These are phyloP conservation scores for Boletus fagicola DNA, from an alignment of 768 basidiomycete genomes.

Conservation along the genomic window DNA sequence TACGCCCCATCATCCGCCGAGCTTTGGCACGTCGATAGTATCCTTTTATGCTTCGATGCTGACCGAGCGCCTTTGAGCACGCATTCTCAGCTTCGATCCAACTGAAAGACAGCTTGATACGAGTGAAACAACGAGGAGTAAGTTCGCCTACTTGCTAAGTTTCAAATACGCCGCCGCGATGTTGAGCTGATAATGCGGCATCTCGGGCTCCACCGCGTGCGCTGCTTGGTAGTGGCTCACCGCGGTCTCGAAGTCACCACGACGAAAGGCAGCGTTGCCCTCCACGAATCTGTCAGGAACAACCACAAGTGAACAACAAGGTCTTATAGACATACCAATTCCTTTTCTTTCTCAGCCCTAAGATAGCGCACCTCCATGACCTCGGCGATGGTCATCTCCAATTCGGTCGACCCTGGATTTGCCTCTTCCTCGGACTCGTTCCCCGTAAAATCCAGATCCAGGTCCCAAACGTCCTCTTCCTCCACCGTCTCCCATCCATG, in stretches of 20 bases:
- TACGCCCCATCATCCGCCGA: slow-evolving; percentile 54
- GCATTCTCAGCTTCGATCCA: slow-evolving; percentile 73
- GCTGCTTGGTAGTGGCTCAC: slow-evolving; percentile 60
- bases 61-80: slow-evolving; percentile 60
- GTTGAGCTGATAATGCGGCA: slow-evolving; percentile 76
- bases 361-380: slow-evolving; percentile 74
- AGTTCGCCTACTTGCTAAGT: slow-evolving; percentile 54
- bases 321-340: slow-evolving; percentile 44
- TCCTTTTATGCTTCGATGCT: slow-evolving; percentile 68
- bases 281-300: slow-evolving; percentile 28
- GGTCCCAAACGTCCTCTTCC: slow-evolving; percentile 76
- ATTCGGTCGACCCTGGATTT: slow-evolving; percentile 34
- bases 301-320: not conserved
- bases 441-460: slow-evolving; percentile 63
- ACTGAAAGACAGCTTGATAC: slow-evolving; percentile 37
- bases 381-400: slow-evolving; percentile 64
- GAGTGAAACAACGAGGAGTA: slow-evolving; percentile 5
- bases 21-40: slow-evolving; percentile 70
- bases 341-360: slow-evolving; percentile 69
- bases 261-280: slow-evolving; percentile 71
- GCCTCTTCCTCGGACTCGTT: slow-evolving; percentile 50
- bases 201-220: slow-evolving; percentile 62
- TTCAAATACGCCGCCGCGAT: slow-evolving; percentile 75
- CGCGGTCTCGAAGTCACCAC: slow-evolving; percentile 55
- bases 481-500: slow-evolving; percentile 73